These are phyloP conservation scores for Diplosphaera chodatii DNA, from an alignment of 139 green algal genomes.

Conservation along the genomic window DNA sequence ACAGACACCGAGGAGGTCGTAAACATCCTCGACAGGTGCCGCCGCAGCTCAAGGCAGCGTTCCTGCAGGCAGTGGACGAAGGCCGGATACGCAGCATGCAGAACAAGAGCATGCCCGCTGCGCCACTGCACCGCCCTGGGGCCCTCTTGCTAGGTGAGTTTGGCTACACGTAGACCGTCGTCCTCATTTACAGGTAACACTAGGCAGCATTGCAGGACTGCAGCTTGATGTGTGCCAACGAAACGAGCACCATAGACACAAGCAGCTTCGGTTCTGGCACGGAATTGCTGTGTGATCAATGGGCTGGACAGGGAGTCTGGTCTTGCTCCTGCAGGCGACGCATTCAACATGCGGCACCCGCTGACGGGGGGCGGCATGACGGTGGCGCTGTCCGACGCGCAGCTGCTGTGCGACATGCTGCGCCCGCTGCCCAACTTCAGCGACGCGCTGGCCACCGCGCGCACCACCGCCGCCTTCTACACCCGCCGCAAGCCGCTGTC, in stretches of 20 bases:
- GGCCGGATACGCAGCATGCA: slow-evolving; percentile 72
- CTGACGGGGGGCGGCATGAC: slow-evolving; percentile 80
- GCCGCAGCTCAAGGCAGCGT: slow-evolving; percentile 55
- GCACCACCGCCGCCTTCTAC: slow-evolving; percentile 79
- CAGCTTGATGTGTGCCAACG: no score
- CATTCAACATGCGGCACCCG: slow-evolving; percentile 99
- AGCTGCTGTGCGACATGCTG: slow-evolving; percentile 74
- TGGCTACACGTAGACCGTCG: no score
- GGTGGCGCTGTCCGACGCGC: slow-evolving; percentile 89
- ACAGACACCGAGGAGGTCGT: no score
- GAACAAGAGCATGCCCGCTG: slow-evolving; percentile 82
- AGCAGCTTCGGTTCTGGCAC: no score
- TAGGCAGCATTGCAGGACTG: no score
- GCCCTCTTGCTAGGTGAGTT: slow-evolving; percentile 81
- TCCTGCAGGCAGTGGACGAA: slow-evolving; percentile 53
- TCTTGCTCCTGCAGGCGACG: slow-evolving; percentile 53
- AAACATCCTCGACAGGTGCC: slow-evolving; percentile 64
- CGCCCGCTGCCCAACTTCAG: slow-evolving; percentile 65
- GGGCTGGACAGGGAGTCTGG: no score
- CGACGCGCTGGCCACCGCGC: slow-evolving; percentile 55
- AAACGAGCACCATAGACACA: no score
- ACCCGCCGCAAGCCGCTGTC: slow-evolving; percentile 77
- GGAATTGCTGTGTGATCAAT: no score
- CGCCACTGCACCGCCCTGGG: slow-evolving; percentile 70
- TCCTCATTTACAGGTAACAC: no score